A percentile compares a stretch with the other conserved stretches of the same genome.
Conservation (phyloP, 805 yeast genomes). For the Cyberlindnera lachancei region DNA sequence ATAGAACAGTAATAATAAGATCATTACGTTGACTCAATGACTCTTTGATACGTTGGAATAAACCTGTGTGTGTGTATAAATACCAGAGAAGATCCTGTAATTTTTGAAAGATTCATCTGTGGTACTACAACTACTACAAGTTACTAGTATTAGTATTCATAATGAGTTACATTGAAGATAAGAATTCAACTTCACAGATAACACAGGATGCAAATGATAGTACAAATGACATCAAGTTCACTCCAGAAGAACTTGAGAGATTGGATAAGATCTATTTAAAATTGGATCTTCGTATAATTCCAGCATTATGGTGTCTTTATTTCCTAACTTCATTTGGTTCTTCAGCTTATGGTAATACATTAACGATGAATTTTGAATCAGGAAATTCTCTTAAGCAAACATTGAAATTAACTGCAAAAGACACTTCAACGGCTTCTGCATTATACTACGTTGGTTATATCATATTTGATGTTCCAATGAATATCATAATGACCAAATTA, state of each 20-base stretch:
- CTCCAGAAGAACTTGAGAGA: conserved; percentile 25
- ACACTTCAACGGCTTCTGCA: conserved; percentile 70
- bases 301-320: conserved; percentile 75
- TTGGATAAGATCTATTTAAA: conserved; percentile 52
- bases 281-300: conserved; percentile 66
- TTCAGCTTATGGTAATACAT: conserved; percentile 67
- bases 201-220: conserved; percentile 6
- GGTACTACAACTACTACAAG: no score
- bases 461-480: conserved; percentile 84
- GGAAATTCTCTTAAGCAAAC: conserved; percentile 55
- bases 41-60: no score
- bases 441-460: conserved; percentile 78
- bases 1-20: no score
- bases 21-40: no score
- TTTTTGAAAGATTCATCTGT: no score
- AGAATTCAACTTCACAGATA: conserved; percentile 5
- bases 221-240: conserved; percentile 8
- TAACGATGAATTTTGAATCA: conserved; percentile 63
- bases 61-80: no score
- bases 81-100: no score
- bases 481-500: conserved; percentile 71
- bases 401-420: conserved; percentile 44
- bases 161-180: conserved; percentile 11
- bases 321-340: conserved; percentile 75
- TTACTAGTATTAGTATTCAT: no score